Percentiles rank a stretch among this genome's conserved stretches.
Conservation (phyloP, 2,329 filamentous ascomycete species). For the Plectosphaerella plurivora region DNA sequence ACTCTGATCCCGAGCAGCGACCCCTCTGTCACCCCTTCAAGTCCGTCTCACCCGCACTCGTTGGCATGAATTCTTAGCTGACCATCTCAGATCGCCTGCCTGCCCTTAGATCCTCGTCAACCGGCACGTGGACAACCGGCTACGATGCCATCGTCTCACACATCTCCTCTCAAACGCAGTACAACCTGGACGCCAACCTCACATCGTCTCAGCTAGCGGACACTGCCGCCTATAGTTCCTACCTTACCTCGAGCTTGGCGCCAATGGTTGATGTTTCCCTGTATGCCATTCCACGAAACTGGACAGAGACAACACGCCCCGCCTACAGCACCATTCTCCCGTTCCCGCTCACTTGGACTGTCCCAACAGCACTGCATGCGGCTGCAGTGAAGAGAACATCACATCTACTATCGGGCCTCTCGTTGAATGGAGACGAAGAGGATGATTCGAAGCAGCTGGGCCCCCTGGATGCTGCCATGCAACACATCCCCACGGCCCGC, state of each 20-base stretch:
- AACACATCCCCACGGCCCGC: constrained; percentile 22
- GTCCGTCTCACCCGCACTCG: constrained; percentile 40
- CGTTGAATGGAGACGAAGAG: constrained; percentile 46
- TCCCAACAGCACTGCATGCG: constrained; percentile 69
- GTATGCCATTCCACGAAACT: constrained; percentile 88
- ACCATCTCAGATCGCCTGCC: constrained; percentile 45
- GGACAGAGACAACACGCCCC: constrained; percentile 69
- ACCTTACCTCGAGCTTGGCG: constrained; percentile 69
- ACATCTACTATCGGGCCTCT: constrained; percentile 61
- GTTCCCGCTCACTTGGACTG: constrained; percentile 84
- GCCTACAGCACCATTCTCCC: constrained; percentile 76
- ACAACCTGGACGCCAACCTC: constrained; percentile 35
- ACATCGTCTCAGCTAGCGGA: constrained; percentile 38
- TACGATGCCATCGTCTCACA: constrained; percentile 58
- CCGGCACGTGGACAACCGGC: constrained; percentile 51
- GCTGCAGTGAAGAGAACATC: constrained; percentile 67
- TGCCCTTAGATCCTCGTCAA: constrained; percentile 40
- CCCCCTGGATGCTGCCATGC: constrained; percentile 19
- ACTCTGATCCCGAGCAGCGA: constrained; percentile 70
- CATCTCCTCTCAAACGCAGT: constrained; percentile 34
- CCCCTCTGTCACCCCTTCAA: constrained; percentile 63
- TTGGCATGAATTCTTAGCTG: constrained; percentile 19
- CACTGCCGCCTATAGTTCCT: constrained; percentile 54
- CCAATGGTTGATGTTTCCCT: constrained; percentile 81
- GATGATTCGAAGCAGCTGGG: constrained; percentile 21